phyloP scores from a whole-genome alignment of 2,329 filamentous ascomycete genomes.

The Xylariales sp. region DNA sequence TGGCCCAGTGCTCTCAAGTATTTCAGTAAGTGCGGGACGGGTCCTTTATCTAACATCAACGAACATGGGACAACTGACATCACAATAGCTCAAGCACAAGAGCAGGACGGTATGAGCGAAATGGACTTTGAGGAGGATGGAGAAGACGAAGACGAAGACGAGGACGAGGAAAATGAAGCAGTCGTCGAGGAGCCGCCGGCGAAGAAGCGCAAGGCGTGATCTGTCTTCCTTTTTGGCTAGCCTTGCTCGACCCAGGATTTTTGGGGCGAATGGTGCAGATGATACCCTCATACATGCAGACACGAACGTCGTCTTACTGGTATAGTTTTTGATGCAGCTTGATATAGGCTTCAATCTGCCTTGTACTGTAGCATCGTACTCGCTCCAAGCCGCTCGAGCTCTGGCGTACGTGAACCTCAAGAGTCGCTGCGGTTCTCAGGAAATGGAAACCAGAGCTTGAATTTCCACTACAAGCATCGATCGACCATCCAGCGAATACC shows the following conservation, averaged over 20 bases:
- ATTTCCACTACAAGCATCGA: too few relatives aligned
- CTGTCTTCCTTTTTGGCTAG: too few relatives aligned
- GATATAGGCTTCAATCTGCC: too few relatives aligned
- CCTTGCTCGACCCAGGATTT: too few relatives aligned
- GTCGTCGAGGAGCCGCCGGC: constrained; percentile 10
- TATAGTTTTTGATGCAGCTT: too few relatives aligned
- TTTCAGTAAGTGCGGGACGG: constrained; percentile 88
- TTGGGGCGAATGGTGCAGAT: neutral
- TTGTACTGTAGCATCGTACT: too few relatives aligned
- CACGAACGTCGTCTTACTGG: too few relatives aligned
- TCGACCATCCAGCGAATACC: too few relatives aligned
- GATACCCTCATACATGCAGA: constrained; percentile 6
- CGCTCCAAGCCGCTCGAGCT: too few relatives aligned
- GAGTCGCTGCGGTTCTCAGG: too few relatives aligned
- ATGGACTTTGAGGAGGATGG: constrained; percentile 49
- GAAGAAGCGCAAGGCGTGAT: constrained; percentile 12
- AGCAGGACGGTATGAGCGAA: constrained; percentile 47
- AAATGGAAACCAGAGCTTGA: too few relatives aligned
- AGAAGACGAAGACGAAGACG: constrained; percentile 21
- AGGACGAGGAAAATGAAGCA: constrained; percentile 8
- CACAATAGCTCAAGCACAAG: constrained; percentile 43
- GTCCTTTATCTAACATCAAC: constrained; percentile 18
- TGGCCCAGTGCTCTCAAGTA: constrained; percentile 87
- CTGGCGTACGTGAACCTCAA: too few relatives aligned
- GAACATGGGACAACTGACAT: neutral